Percentiles rank a stretch among this genome's conserved stretches.
Conservation (phyloP, 2,329 filamentous ascomycete genomes). For the Aspergillus floridensis region DNA sequence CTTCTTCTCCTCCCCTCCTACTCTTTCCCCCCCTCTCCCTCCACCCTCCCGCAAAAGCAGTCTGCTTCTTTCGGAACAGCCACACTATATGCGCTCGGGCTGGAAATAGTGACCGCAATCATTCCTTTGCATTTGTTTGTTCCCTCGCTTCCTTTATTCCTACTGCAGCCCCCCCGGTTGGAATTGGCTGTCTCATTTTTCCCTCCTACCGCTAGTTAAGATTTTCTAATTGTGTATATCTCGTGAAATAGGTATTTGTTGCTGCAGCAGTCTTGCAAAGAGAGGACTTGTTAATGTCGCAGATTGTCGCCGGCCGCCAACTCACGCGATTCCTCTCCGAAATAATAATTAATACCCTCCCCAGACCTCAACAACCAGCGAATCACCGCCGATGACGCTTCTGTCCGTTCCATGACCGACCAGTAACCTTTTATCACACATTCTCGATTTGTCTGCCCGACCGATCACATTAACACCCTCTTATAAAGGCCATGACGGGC, state of each 20-base stretch:
- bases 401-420: slow-evolving; percentile 13
- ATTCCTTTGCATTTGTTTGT: slow-evolving; percentile 5
- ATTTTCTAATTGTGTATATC: slow-evolving; percentile 2
- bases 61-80: not conserved
- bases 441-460: slow-evolving; percentile 12
- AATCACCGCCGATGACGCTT: slow-evolving; percentile 18
- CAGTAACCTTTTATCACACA: slow-evolving; percentile 8
- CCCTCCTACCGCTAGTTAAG: not conserved
- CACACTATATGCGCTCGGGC: not conserved
- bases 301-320: slow-evolving; percentile 23
- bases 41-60: not conserved
- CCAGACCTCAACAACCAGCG: not conserved
- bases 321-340: slow-evolving; percentile 15
- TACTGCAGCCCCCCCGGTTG: slow-evolving; percentile 1
- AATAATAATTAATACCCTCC: slow-evolving; percentile 4
- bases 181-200: not conserved
- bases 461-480: slow-evolving; percentile 3
- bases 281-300: slow-evolving; percentile 14
- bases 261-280: slow-evolving; percentile 5
- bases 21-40: not conserved
- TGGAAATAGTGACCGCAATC: not conserved
- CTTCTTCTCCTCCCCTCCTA: slow-evolving; percentile 1
- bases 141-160: slow-evolving; percentile 5
- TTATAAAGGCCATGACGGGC: slow-evolving; percentile 55
- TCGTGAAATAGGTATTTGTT: slow-evolving; percentile 1